Percentiles rank a stretch among this genome's conserved stretches.
These are phyloP conservation scores for Dioscorea cayenensis DNA, from an alignment of 116 monocot species.

Conservation along the genomic window DNA sequence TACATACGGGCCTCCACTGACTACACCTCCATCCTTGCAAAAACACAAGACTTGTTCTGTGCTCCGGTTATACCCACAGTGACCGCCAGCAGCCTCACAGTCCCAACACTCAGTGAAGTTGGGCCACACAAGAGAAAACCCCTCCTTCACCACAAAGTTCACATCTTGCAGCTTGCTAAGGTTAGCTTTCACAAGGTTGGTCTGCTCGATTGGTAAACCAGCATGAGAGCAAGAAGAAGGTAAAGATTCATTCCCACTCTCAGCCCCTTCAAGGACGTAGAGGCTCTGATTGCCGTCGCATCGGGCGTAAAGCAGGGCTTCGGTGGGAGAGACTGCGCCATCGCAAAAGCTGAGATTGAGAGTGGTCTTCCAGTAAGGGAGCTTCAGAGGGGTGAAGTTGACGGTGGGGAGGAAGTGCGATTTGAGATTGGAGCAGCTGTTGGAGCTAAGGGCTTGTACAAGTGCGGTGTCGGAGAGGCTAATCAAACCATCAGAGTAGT, in stretches of 20 bases:
- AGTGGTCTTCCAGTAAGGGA: not conserved
- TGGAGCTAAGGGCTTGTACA: not conserved
- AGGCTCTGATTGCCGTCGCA: not conserved
- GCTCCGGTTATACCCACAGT: constrained; percentile 10
- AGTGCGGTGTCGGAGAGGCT: not conserved
- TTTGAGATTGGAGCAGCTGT: not conserved
- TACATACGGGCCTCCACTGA: too few relatives aligned
- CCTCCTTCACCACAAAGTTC: not conserved
- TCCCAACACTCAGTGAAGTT: constrained; percentile 1
- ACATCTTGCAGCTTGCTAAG: not conserved
- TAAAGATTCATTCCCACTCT: not conserved
- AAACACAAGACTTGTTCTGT: not conserved
- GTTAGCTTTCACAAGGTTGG: not conserved
- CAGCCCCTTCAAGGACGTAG: not conserved
- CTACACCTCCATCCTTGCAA: not conserved
- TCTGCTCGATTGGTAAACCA: not conserved
- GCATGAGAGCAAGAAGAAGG: not conserved
- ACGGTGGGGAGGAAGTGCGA: constrained; percentile 2
- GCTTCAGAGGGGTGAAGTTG: not conserved
- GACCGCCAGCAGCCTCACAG: not conserved
- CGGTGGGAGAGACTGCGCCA: not conserved
- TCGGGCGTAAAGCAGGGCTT: not conserved
- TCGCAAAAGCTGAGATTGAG: constrained; percentile 1
- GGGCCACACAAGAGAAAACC: constrained; percentile 2
- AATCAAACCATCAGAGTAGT: not conserved